phyloP scores from a whole-genome alignment of 2,329 filamentous ascomycete genomes.

The Epichloe scottii region DNA sequence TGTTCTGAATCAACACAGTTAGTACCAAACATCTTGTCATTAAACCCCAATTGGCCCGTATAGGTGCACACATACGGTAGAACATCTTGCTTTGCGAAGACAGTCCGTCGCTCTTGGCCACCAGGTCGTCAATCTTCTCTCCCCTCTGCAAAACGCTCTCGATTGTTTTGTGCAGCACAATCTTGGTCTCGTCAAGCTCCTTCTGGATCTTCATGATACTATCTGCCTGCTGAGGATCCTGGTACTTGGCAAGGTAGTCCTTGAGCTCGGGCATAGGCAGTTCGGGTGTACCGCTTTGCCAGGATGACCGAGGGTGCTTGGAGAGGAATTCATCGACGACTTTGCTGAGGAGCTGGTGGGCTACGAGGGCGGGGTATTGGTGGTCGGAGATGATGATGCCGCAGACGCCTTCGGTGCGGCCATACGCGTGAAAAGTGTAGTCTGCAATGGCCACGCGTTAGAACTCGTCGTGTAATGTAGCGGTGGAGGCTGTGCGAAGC shows the following conservation, averaged over 20 bases:
- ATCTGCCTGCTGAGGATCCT: slow-evolving; percentile 80
- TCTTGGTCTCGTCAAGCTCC: slow-evolving; percentile 95
- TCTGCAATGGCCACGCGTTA: slow-evolving; percentile 22
- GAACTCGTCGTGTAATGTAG: not conserved
- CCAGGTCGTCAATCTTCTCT: slow-evolving; percentile 91
- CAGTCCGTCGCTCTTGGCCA: slow-evolving; percentile 83
- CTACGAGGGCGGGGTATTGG: slow-evolving; percentile 64
- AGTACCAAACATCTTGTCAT: slow-evolving; percentile 4
- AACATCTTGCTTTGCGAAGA: slow-evolving; percentile 96
- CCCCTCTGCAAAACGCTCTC: slow-evolving; percentile 76
- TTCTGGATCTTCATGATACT: slow-evolving; percentile 93
- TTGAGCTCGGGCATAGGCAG: slow-evolving; percentile 62
- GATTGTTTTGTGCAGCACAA: slow-evolving; percentile 93
- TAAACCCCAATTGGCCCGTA: not conserved
- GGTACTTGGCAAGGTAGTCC: slow-evolving; percentile 62
- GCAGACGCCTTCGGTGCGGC: slow-evolving; percentile 59
- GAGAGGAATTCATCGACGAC: slow-evolving; percentile 76
- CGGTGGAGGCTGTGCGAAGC: not conserved
- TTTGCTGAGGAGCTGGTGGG: slow-evolving; percentile 78
- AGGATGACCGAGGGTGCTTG: slow-evolving; percentile 59
- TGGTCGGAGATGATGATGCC: slow-evolving; percentile 68
- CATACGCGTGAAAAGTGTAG: slow-evolving; percentile 69
- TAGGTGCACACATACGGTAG: slow-evolving; percentile 51
- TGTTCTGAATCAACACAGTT: slow-evolving; percentile 28
- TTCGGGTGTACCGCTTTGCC: slow-evolving; percentile 40